Conservation (phyloP, 176 grass and related monocot species). For the Eragrostis nindensis region DNA sequence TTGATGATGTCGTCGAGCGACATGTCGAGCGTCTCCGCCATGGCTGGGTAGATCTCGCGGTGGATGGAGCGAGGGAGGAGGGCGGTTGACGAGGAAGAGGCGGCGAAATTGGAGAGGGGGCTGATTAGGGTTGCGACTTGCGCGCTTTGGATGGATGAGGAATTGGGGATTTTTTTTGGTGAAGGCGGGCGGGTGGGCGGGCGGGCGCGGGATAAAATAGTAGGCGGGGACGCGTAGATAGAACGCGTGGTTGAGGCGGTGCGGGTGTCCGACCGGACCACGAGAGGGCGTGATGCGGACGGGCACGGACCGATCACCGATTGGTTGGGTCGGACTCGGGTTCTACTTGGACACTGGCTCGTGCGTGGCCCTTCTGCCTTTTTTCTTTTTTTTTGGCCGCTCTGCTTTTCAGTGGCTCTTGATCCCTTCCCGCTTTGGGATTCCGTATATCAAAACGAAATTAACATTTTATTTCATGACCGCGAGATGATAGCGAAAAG, state of each 20-base stretch:
- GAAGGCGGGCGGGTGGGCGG: neutral
- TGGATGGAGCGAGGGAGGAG: neutral
- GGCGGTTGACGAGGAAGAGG: neutral
- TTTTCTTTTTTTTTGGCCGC: no score
- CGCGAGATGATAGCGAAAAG: no score
- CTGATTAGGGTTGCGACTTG: constrained; percentile 49
- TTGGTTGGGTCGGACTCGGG: neutral
- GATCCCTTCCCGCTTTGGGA: no score
- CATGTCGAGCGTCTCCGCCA: constrained; percentile 92
- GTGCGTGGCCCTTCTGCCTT: no score
- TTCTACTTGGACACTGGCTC: neutral
- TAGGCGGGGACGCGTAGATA: constrained; percentile 38
- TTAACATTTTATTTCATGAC: no score
- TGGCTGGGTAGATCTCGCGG: constrained; percentile 44
- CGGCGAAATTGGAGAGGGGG: constrained; percentile 1
- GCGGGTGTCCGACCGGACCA: neutral
- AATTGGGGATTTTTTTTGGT: constrained; percentile 37
- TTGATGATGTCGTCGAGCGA: constrained; percentile 96
- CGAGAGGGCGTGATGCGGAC: constrained; percentile 27
- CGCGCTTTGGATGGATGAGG: neutral
- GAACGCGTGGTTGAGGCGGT: constrained; percentile 29
- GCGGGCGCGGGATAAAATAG: neutral
- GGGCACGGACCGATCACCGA: neutral
- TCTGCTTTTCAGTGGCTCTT: no score
- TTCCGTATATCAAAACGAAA: no score